phyloP scores from a whole-genome alignment of 1,284 basidiomycete genomes.

The Lignosus rhinocerotis region DNA sequence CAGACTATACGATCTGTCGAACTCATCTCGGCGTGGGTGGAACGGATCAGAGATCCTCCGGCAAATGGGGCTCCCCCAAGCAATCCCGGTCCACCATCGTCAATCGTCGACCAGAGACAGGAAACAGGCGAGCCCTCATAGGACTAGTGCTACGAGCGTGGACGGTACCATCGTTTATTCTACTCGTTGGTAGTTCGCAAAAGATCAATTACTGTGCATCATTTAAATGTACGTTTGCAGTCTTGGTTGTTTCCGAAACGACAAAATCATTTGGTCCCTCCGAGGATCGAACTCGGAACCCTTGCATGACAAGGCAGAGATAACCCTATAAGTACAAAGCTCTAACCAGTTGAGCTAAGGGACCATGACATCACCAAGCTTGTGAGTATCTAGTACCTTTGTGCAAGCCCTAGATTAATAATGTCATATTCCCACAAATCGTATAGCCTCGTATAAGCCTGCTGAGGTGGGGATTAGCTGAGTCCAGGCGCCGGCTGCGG shows the following conservation, averaged over 20 bases:
- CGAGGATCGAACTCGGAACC: constrained; percentile 52
- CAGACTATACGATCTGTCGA: constrained; percentile 33
- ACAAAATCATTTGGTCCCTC: constrained; percentile 41
- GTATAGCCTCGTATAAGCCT: no score
- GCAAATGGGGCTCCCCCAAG: neutral
- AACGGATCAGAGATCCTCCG: constrained; percentile 6
- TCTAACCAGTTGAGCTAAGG: constrained; percentile 51
- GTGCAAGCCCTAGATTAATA: no score
- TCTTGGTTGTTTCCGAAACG: neutral
- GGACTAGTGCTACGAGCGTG: no score
- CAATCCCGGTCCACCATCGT: neutral
- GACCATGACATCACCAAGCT: constrained; percentile 27
- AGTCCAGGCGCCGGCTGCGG: no score
- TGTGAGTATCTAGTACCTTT: no score
- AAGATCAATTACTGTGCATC: neutral
- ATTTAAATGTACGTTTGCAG: no score
- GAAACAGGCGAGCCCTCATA: neutral
- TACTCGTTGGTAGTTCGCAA: no score
- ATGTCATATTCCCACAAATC: no score
- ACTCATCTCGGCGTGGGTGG: constrained; percentile 28
- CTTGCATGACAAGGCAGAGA: constrained; percentile 39
- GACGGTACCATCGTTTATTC: no score
- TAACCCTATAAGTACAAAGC: constrained; percentile 51
- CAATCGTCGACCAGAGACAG: constrained; percentile 7
- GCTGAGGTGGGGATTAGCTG: no score